phyloP scores from a whole-genome alignment of 2,329 filamentous ascomycete genomes.

The Verticillium longisporum region DNA sequence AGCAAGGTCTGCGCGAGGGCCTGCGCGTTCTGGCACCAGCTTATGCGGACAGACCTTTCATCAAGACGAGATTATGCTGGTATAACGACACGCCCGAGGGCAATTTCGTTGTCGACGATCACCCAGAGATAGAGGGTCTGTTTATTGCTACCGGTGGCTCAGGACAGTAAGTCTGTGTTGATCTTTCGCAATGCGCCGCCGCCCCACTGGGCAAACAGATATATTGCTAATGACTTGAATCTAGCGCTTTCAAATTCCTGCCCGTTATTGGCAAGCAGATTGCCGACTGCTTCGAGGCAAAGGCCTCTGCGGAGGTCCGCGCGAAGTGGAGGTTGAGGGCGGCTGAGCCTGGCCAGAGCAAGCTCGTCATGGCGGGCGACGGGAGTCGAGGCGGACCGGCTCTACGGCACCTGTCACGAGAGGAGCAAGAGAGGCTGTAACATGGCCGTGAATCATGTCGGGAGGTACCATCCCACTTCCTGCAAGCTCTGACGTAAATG shows the following conservation, averaged over 20 bases:
- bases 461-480: not conserved
- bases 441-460: not conserved
- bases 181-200: not conserved
- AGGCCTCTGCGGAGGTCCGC: conserved; percentile 17
- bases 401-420: conserved; percentile 14
- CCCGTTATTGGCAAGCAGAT: conserved; percentile 18
- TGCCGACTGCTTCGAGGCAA: conserved; percentile 25
- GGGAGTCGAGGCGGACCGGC: conserved; percentile 21
- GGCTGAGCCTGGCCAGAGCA: not conserved
- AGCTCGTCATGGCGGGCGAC: conserved; percentile 16
- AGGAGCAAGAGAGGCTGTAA: conserved; percentile 21
- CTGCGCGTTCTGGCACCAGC: conserved; percentile 46
- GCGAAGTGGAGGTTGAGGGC: conserved; percentile 21
- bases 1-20: conserved; percentile 42
- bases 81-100: conserved; percentile 59
- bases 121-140: conserved; percentile 37
- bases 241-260: conserved; percentile 19
- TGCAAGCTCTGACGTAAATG: not conserved
- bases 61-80: conserved; percentile 50
- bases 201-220: not conserved
- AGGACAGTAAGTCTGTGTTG: conserved; percentile 23
- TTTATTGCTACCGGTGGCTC: conserved; percentile 41
- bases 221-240: not conserved
- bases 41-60: conserved; percentile 44
- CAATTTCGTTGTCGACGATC: conserved; percentile 52